These are phyloP conservation scores for Coemansia sp. DNA, from an alignment of 192 early-diverging fungal species.

Conservation along the genomic window DNA sequence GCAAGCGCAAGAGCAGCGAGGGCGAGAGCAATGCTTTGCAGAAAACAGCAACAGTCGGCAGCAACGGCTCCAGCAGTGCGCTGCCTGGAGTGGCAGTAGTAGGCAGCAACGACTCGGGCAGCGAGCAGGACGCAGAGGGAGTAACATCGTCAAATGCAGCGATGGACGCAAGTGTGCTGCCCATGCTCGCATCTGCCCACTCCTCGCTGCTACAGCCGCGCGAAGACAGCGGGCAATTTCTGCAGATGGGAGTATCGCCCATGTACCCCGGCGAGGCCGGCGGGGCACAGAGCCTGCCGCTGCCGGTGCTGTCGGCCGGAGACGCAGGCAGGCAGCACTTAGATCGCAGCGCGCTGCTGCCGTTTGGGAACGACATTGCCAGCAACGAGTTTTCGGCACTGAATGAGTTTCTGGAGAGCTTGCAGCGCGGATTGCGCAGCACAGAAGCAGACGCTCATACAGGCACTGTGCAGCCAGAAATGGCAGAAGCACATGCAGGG, in stretches of 20 bases:
- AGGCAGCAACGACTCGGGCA: neutral
- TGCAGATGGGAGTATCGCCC: conserved; percentile 4
- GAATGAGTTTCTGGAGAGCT: conserved; percentile 41
- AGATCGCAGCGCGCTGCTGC: conserved; percentile 29
- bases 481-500: conserved; percentile 10
- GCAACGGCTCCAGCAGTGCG: neutral
- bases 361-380: conserved; percentile 43
- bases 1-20: neutral
- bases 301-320: conserved; percentile 3
- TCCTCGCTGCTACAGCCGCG: conserved; percentile 3
- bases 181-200: conserved; percentile 12
- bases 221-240: neutral
- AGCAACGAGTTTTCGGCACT: conserved; percentile 45
- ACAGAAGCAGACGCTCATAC: conserved; percentile 15
- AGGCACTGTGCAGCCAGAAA: conserved; percentile 30
- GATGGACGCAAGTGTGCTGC: conserved; percentile 9
- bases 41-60: neutral
- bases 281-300: conserved; percentile 10
- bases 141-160: neutral
- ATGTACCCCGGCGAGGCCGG: neutral
- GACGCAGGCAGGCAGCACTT: conserved; percentile 4
- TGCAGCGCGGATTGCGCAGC: conserved; percentile 39
- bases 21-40: neutral
- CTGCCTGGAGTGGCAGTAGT: neutral
- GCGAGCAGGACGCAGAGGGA: neutral